Conservation (phyloP, 2,329 filamentous ascomycete species). For the Byssothecium circinans region DNA sequence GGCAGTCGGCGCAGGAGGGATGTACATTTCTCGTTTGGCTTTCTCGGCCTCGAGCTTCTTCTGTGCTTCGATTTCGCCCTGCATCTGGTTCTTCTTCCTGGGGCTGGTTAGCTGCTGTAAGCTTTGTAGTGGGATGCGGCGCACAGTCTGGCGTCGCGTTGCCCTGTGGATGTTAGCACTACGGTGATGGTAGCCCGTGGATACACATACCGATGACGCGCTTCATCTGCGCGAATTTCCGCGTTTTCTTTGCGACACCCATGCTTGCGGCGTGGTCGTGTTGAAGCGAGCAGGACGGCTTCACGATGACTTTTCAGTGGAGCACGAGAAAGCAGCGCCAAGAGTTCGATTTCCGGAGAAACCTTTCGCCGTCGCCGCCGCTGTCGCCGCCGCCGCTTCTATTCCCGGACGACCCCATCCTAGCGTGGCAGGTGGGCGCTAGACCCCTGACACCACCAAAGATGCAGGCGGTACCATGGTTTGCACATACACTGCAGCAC, state of each 20-base stretch:
- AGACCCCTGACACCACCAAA: background rate
- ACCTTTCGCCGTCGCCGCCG: too few species aligned
- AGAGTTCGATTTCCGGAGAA: conserved; percentile 16
- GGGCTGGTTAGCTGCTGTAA: conserved; percentile 9
- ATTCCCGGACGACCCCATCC: conserved; percentile 3
- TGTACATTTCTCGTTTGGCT: conserved; percentile 71
- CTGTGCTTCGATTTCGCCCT: conserved; percentile 61
- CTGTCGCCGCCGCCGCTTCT: conserved; percentile 4
- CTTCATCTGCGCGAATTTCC: conserved; percentile 86
- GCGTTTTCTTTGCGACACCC: conserved; percentile 86
- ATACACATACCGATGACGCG: conserved; percentile 66
- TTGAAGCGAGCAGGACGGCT: background rate
- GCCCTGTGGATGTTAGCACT: conserved; percentile 36
- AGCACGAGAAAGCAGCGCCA: conserved; percentile 13
- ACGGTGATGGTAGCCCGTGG: background rate
- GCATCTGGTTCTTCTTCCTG: conserved; percentile 73
- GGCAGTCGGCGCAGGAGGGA: conserved; percentile 19
- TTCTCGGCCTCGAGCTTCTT: conserved; percentile 61
- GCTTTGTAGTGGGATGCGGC: conserved; percentile 18
- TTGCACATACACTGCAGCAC: background rate
- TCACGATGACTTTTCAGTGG: conserved; percentile 18
- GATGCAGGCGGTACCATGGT: background rate
- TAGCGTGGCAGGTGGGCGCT: background rate
- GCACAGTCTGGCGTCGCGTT: conserved; percentile 72
- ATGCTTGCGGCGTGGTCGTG: conserved; percentile 53